Base-by-base conservation (phyloP, 345 rosid species). In the Toxicodendron radicans region DNA sequence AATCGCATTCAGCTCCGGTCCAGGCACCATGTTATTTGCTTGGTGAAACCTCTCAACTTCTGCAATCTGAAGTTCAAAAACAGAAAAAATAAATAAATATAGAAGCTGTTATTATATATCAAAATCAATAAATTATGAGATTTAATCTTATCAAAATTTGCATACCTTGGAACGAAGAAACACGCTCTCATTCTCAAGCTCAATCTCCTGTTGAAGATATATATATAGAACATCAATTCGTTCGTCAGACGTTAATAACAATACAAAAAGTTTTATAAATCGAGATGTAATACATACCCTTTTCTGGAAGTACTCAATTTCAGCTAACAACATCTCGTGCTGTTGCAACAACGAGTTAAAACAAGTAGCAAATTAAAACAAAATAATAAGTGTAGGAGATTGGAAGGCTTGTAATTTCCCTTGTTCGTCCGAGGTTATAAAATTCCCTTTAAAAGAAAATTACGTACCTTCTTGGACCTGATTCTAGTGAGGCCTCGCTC, bases 251-350 rank as follows among this genome's bases (percentile, higher is more conserved):
- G 21, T 2, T 2, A 16, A 32, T 12, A 38, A 10, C 16, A 11
- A 48, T 33, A 24, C 41, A 66, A n/a, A 21, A 21, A n/a, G 11
- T 49, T 32, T 21, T 1, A 13, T 1, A 6, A 8, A 59, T 56
- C 17, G 24, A 2, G 67, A 33, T 16, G 16, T 2, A 59, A 61
- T 1, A 71, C 51, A 62, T 84, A 95, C 99, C 90, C 96, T 87
- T 86, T 93, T 95, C 83, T 93, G 98, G 79, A 80, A 21, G 69
- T 86, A 93, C 83, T 95, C 99, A 53, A 93, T 95, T 80, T 95
- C 99, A 65, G 90, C 93, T 35, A 91, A 93, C 82, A 93, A 82
- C 90, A 91, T 85, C 80, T 95, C 99, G 78, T 95, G 97, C 99
- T 95, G 92, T 82, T 32, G 33, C 60, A 76, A 6, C 51, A 30